These are phyloP conservation scores for Protomyces inundatus DNA, from an alignment of 1,139 yeast species.

Conservation along the genomic window DNA sequence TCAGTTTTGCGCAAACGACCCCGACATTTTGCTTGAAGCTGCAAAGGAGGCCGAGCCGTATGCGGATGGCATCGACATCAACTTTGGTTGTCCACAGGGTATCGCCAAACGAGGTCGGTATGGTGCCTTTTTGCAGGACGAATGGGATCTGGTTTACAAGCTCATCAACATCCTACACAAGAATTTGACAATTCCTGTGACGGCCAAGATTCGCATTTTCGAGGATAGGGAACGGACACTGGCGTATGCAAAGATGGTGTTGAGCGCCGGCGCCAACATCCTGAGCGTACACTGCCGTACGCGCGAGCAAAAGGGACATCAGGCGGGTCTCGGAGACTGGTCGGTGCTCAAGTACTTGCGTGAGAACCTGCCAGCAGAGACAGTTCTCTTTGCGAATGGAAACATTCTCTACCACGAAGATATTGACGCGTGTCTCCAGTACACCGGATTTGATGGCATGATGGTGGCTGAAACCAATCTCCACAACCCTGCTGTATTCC, in stretches of 20 bases:
- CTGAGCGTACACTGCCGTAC: slow-evolving; percentile 93
- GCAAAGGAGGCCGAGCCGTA: slow-evolving; percentile 71
- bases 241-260: slow-evolving; percentile 83
- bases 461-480: slow-evolving; percentile 97
- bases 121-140: slow-evolving; percentile 95
- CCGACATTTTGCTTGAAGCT: slow-evolving; percentile 73
- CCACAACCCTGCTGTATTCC: slow-evolving; percentile 85
- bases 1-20: slow-evolving; percentile 95
- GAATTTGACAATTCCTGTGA: slow-evolving; percentile 71
- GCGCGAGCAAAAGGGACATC: slow-evolving; percentile 94
- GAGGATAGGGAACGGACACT: slow-evolving; percentile 80
- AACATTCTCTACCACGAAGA: slow-evolving; percentile 83
- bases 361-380: slow-evolving; percentile 72
- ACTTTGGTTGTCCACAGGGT: slow-evolving; percentile 97
- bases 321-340: slow-evolving; percentile 96
- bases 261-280: slow-evolving; percentile 92
- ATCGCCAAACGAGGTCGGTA: slow-evolving; percentile 92
- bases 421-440: slow-evolving; percentile 58
- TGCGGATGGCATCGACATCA: slow-evolving; percentile 94
- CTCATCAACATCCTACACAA: slow-evolving; percentile 69
- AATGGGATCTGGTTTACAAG: slow-evolving; percentile 76
- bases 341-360: slow-evolving; percentile 63
- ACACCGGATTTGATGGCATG: slow-evolving; percentile 75
- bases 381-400: slow-evolving; percentile 91
- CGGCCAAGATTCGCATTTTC: slow-evolving; percentile 90